Evolutionary conservation across 805 yeast genomes (phyloP).

Genomic region (Lachancea sp.): DNA sequence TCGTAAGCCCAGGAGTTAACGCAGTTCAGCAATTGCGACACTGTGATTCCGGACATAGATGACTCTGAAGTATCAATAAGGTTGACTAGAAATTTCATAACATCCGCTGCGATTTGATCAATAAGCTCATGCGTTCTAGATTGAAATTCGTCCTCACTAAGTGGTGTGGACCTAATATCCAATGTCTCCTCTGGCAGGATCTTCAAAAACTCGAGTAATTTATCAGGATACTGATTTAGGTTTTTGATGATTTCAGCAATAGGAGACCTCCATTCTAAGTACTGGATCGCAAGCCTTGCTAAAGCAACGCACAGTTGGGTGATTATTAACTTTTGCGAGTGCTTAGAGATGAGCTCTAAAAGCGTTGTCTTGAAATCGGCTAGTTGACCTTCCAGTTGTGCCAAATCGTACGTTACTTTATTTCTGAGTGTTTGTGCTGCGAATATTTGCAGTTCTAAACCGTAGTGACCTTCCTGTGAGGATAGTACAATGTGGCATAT

Average conservation of each 20-base stretch:
- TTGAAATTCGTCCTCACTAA: conserved; percentile 75
- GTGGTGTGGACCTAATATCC: conserved; percentile 67
- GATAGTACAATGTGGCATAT: conserved; percentile 51
- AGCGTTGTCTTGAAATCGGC: conserved; percentile 61
- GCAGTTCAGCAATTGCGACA: conserved; percentile 54
- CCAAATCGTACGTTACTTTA: conserved; percentile 74
- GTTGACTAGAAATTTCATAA: conserved; percentile 55
- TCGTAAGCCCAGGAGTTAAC: conserved; percentile 89
- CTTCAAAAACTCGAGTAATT: conserved; percentile 69
- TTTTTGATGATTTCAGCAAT: conserved; percentile 55
- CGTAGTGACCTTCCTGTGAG: conserved; percentile 24
- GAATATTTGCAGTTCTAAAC: conserved; percentile 64
- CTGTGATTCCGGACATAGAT: conserved; percentile 16
- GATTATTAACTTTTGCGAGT: conserved; percentile 55
- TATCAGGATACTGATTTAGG: conserved; percentile 36
- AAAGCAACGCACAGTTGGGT: conserved; percentile 79
- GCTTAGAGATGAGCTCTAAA: conserved; percentile 39
- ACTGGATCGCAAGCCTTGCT: conserved; percentile 77
- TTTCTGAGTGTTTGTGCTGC: conserved; percentile 88
- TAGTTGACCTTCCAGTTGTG: conserved; percentile 57
- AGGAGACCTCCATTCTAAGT: conserved; percentile 64
- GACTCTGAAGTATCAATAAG: conserved; percentile 27
- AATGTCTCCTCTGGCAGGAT: conserved; percentile 87
- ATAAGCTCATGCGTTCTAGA: conserved; percentile 58
- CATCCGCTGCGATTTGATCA: conserved; percentile 57